A percentile compares a stretch with the other conserved stretches of the same genome.
These are phyloP conservation scores for Phaeosphaeria sp. DNA, from an alignment of 2,329 filamentous ascomycete genomes.

Conservation along the genomic window DNA sequence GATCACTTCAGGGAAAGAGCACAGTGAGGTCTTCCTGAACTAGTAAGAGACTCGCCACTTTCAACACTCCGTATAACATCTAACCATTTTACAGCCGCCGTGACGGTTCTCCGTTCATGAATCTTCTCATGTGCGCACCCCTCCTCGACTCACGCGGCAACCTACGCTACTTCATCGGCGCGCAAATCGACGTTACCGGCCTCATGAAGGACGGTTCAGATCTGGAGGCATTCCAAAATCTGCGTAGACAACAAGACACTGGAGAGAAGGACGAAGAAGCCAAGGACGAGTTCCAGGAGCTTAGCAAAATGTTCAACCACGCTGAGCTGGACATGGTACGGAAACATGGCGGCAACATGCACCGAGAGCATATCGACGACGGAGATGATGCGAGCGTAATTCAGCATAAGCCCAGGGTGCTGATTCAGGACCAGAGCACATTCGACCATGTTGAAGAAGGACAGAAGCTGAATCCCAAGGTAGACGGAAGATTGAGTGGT, in stretches of 20 bases:
- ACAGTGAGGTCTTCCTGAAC: conserved; percentile 77
- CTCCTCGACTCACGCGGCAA: conserved; percentile 71
- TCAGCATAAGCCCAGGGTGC: conserved; percentile 51
- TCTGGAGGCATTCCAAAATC: conserved; percentile 65
- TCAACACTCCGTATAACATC: not conserved
- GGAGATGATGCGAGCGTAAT: conserved; percentile 48
- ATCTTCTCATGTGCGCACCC: conserved; percentile 76
- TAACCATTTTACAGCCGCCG: conserved; percentile 59
- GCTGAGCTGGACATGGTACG: conserved; percentile 70
- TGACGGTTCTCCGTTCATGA: conserved; percentile 80
- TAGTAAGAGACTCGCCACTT: conserved; percentile 56
- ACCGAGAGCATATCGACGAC: conserved; percentile 60
- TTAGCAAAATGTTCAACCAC: conserved; percentile 74
- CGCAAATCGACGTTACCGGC: conserved; percentile 74
- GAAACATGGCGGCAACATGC: conserved; percentile 68
- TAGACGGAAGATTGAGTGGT: conserved; percentile 49
- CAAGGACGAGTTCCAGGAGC: conserved; percentile 69
- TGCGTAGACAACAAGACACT: conserved; percentile 50
- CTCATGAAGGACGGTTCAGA: conserved; percentile 71
- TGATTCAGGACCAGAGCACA: conserved; percentile 56
- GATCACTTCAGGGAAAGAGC: conserved; percentile 68
- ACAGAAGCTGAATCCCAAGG: conserved; percentile 18
- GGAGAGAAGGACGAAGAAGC: conserved; percentile 36
- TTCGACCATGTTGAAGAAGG: conserved; percentile 38
- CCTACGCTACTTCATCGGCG: conserved; percentile 73